Evolutionary conservation across 2,329 filamentous ascomycete species (phyloP).

Genomic region (Aspergillus clavatus): DNA sequence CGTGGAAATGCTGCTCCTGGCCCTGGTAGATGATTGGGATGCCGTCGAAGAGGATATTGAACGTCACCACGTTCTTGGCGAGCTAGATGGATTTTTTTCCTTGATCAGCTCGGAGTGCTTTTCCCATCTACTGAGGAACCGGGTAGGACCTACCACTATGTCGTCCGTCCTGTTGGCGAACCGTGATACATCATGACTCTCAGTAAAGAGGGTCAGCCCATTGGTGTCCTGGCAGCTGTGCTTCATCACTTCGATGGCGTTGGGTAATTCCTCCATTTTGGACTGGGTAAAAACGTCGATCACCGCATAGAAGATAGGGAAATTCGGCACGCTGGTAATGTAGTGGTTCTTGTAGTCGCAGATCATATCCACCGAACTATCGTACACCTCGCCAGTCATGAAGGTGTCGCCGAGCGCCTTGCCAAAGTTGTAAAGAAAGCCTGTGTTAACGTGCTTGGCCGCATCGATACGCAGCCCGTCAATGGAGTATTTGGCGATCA

Average conservation of each 20-base stretch:
- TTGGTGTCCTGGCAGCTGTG: slow-evolving; percentile 38
- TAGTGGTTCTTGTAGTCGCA: slow-evolving; percentile 39
- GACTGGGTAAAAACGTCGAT: slow-evolving; percentile 30
- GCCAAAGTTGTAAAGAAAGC: slow-evolving; percentile 40
- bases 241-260: slow-evolving; percentile 22
- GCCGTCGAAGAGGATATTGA: slow-evolving; percentile 55
- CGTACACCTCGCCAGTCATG: slow-evolving; percentile 45
- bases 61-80: slow-evolving; percentile 58
- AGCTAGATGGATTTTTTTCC: slow-evolving; percentile 27
- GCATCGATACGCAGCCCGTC: slow-evolving; percentile 51
- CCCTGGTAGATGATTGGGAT: slow-evolving; percentile 64
- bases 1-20: slow-evolving; percentile 58
- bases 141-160: slow-evolving; percentile 16
- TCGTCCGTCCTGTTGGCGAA: slow-evolving; percentile 52
- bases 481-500: slow-evolving; percentile 43
- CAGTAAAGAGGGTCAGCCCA: slow-evolving; percentile 50
- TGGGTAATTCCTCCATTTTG: slow-evolving; percentile 24
- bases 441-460: slow-evolving; percentile 42
- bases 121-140: background rate
- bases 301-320: slow-evolving; percentile 39
- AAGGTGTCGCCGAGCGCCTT: slow-evolving; percentile 39
- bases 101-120: background rate
- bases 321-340: slow-evolving; percentile 46
- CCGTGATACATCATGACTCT: slow-evolving; percentile 57
- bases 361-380: slow-evolving; percentile 33